Evolutionary conservation across 495 filamentous ascomycete genomes (phyloP).

Genomic region (Podospora australis): DNA sequence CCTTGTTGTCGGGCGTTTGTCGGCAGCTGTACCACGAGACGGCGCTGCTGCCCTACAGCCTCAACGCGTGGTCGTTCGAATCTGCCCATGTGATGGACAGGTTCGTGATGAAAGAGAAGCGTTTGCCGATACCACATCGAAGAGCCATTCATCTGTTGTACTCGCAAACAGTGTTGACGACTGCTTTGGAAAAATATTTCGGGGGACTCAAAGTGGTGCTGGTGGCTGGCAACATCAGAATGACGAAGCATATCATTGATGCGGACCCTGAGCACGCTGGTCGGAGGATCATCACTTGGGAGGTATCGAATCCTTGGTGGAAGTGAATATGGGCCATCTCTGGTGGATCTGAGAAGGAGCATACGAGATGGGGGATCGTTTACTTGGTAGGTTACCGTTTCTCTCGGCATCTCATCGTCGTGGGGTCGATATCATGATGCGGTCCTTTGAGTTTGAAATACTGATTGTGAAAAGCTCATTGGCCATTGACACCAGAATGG

Average conservation of each 20-base stretch:
- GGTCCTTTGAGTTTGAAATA: too few species aligned
- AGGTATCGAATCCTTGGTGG: constrained; percentile 1
- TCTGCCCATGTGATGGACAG: constrained; percentile 21
- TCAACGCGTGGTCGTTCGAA: constrained; percentile 29
- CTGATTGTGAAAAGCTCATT: too few species aligned
- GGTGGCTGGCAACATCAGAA: constrained; percentile 9
- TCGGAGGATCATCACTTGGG: constrained; percentile 1
- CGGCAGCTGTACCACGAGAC: constrained; percentile 30
- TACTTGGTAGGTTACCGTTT: too few species aligned
- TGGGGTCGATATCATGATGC: too few species aligned
- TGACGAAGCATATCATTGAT: constrained; percentile 11
- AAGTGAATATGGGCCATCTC: not conserved
- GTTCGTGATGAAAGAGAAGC: constrained; percentile 23
- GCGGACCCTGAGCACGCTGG: not conserved
- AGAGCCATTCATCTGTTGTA: constrained; percentile 25
- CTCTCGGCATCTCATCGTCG: too few species aligned
- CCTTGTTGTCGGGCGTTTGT: constrained; percentile 24
- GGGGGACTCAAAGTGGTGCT: constrained; percentile 18
- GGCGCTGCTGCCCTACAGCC: constrained; percentile 20
- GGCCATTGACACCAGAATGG: too few species aligned
- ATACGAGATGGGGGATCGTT: too few species aligned
- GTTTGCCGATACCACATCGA: constrained; percentile 17
- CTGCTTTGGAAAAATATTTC: constrained; percentile 16
- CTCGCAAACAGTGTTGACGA: constrained; percentile 9
- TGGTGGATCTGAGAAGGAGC: too few species aligned